Conservation (phyloP, 768 basidiomycete species). For the Hemileccinum rubropunctum region DNA sequence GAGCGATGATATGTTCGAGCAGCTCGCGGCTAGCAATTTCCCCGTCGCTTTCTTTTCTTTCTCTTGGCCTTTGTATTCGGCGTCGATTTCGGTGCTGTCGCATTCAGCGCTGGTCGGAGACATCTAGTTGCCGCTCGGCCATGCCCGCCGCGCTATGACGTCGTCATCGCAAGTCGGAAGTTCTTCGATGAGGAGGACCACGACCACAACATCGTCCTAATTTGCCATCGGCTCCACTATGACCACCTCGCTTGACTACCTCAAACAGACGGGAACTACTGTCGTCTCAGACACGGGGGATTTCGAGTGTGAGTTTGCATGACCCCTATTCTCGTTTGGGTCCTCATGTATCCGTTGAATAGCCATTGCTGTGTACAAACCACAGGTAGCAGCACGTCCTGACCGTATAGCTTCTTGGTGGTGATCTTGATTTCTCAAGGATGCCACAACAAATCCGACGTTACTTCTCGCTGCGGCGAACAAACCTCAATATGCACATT, state of each 20-base stretch:
- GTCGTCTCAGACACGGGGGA: slow-evolving; percentile 96
- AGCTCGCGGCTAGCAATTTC: too few relatives aligned
- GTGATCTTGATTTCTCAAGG: slow-evolving; percentile 38
- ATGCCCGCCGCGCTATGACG: too few relatives aligned
- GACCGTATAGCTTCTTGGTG: neutral
- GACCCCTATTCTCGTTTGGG: slow-evolving; percentile 8
- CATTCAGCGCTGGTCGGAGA: too few relatives aligned
- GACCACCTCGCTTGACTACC: slow-evolving; percentile 73
- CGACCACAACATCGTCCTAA: neutral
- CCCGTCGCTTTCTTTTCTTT: too few relatives aligned
- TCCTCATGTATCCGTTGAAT: slow-evolving; percentile 19
- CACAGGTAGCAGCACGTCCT: slow-evolving; percentile 50
- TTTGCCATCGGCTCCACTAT: slow-evolving; percentile 40
- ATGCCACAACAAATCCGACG: slow-evolving; percentile 96
- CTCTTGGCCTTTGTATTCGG: too few relatives aligned
- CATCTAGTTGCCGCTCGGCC: too few relatives aligned
- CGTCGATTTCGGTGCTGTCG: too few relatives aligned
- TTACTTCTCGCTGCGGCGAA: slow-evolving; percentile 87
- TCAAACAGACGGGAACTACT: slow-evolving; percentile 87
- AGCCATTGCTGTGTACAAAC: slow-evolving; percentile 94
- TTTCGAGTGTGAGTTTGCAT: slow-evolving; percentile 60
- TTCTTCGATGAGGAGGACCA: too few relatives aligned
- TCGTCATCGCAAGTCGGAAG: too few relatives aligned
- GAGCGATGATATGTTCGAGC: too few relatives aligned
- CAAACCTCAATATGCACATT: slow-evolving; percentile 76